These are phyloP conservation scores for Phytophthora citricola DNA, from an alignment of 352 stramenopile species.

Conservation along the genomic window DNA sequence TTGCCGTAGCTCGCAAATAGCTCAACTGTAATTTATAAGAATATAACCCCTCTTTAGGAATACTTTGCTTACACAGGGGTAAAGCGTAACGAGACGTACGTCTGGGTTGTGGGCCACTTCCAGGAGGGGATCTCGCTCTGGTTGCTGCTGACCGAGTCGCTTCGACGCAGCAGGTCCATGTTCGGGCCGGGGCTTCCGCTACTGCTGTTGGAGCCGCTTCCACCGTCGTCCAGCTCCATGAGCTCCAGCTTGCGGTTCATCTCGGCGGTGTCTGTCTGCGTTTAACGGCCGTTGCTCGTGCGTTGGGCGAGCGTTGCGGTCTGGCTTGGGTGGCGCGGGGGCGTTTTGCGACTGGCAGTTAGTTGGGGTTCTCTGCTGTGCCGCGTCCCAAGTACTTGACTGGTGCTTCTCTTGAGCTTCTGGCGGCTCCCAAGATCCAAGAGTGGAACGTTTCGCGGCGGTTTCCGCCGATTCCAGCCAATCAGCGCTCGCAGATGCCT, in stretches of 20 bases:
- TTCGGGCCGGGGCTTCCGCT: constrained; percentile 1
- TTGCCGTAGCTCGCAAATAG: constrained; percentile 38
- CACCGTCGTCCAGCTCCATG: constrained; percentile 47
- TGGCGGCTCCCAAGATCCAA: constrained; percentile 42
- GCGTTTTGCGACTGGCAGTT: constrained; percentile 47
- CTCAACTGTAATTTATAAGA: constrained; percentile 28
- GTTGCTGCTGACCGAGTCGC: constrained; percentile 15
- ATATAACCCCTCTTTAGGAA: neutral
- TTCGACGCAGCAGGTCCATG: constrained; percentile 7
- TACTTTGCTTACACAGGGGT: constrained; percentile 2
- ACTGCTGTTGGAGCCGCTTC: neutral
- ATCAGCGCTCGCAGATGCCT: constrained; percentile 9
- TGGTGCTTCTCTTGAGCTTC: neutral
- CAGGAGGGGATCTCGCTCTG: constrained; percentile 57
- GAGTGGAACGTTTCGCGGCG: constrained; percentile 43
- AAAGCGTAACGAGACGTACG: constrained; percentile 22
- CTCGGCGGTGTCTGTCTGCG: neutral
- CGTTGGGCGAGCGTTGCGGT: constrained; percentile 16
- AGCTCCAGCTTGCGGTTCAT: constrained; percentile 87
- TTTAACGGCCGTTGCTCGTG: constrained; percentile 16
- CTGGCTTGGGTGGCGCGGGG: constrained; percentile 34
- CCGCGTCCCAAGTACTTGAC: constrained; percentile 32
- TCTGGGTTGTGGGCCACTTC: constrained; percentile 33
- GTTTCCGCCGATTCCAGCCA: constrained; percentile 31
- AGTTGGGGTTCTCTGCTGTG: constrained; percentile 3